phyloP scores from a whole-genome alignment of 768 basidiomycete genomes.

The Russula virescens region DNA sequence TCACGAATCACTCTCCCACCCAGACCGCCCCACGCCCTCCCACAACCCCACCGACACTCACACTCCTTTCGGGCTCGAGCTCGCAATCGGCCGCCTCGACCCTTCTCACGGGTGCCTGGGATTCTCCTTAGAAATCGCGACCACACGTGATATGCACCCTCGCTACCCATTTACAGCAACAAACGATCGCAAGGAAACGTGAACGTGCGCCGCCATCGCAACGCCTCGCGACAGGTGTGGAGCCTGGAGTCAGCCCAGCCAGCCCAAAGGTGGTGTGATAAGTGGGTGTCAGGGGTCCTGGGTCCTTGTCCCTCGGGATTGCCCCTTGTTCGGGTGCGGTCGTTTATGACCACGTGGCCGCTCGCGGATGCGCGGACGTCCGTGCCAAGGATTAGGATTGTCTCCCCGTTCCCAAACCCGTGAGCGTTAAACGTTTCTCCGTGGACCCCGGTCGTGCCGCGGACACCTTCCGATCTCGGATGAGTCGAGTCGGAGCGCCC shows the following conservation, averaged over 20 bases:
- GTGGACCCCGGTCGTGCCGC: constrained; percentile 2
- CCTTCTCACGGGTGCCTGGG: constrained; percentile 4
- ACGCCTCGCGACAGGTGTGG: not conserved
- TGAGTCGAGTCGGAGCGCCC: not conserved
- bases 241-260: not conserved
- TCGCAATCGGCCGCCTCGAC: not conserved
- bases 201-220: constrained; percentile 1
- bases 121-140: not conserved
- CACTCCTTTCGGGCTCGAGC: not conserved
- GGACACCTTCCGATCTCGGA: constrained; percentile 2
- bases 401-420: not conserved
- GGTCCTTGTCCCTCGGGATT: too few relatives aligned
- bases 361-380: not conserved
- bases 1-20: not conserved
- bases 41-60: not conserved
- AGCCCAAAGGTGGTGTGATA: not conserved
- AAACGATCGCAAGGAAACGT: too few relatives aligned
- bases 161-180: too few relatives aligned
- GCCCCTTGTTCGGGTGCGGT: not conserved
- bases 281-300: too few relatives aligned
- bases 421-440: not conserved
- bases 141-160: not conserved
- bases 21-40: too few relatives aligned
- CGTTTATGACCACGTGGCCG: constrained; percentile 2
- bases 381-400: not conserved